Percentiles rank a stretch among this genome's conserved stretches.
These are phyloP conservation scores for Dichomitus squalens DNA, from an alignment of 1,284 basidiomycete species.

Conservation along the genomic window DNA sequence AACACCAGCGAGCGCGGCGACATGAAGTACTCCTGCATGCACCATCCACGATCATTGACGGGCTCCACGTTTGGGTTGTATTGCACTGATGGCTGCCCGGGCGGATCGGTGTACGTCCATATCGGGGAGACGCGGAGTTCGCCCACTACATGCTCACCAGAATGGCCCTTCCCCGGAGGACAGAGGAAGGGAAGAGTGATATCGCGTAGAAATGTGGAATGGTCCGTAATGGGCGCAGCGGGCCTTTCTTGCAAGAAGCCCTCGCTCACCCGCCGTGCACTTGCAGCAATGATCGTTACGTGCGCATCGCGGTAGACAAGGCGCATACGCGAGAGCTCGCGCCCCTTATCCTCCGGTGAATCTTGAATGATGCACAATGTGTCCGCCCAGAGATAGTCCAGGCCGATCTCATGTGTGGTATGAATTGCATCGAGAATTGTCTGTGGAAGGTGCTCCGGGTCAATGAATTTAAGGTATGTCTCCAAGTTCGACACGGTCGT, in stretches of 20 bases:
- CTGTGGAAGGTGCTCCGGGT: background rate
- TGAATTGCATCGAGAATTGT: conserved; percentile 15
- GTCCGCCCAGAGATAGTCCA: conserved; percentile 15
- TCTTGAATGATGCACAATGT: conserved; percentile 11
- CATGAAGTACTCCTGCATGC: conserved; percentile 14
- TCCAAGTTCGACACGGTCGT: conserved; percentile 10
- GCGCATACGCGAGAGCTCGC: conserved; percentile 2
- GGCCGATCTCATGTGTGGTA: conserved; percentile 5
- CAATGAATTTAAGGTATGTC: conserved; percentile 3
- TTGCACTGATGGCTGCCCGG: no score
- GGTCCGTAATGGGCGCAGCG: no score
- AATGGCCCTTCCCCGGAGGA: conserved; percentile 2
- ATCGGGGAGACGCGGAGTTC: no score
- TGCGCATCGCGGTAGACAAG: conserved; percentile 5
- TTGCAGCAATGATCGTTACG: conserved; percentile 12
- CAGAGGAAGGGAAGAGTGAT: no score
- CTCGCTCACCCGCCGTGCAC: background rate
- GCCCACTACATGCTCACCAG: no score
- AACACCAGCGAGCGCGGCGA: conserved; percentile 15
- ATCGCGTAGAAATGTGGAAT: no score
- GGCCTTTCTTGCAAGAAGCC: conserved; percentile 12
- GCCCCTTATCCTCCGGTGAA: conserved; percentile 3
- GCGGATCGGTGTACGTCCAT: no score
- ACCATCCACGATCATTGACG: conserved; percentile 16
- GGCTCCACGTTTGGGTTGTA: conserved; percentile 10